Conservation (phyloP, 805 yeast species). For the Ogataea pini region DNA sequence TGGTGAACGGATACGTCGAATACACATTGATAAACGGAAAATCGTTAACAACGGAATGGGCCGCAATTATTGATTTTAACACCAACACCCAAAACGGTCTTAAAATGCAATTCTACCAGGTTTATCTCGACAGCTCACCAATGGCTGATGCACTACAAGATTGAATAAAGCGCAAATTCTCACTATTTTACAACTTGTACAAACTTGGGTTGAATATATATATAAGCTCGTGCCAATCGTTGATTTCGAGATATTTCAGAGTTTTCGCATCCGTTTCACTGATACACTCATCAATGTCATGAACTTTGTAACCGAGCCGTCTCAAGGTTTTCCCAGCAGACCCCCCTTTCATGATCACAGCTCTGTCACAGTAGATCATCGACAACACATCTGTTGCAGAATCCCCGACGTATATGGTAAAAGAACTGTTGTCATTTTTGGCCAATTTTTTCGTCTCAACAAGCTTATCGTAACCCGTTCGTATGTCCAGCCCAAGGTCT, state of each 20-base stretch:
- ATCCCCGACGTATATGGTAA: slow-evolving; percentile 57
- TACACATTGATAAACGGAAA: slow-evolving; percentile 18
- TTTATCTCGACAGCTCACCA: slow-evolving; percentile 17
- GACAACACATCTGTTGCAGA: slow-evolving; percentile 60
- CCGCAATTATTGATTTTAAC: slow-evolving; percentile 12
- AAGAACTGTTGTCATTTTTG: slow-evolving; percentile 11
- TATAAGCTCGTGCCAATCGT: slow-evolving; percentile 23
- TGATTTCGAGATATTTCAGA: slow-evolving; percentile 21
- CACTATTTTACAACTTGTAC: slow-evolving; percentile 9
- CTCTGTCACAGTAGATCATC: slow-evolving; percentile 47
- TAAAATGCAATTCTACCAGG: slow-evolving; percentile 20
- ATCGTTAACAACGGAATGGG: slow-evolving; percentile 17
- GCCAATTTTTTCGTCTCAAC: slow-evolving; percentile 19
- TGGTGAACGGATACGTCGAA: slow-evolving; percentile 19
- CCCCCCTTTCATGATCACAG: slow-evolving; percentile 47
- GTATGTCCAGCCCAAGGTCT: slow-evolving; percentile 30
- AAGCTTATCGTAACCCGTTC: slow-evolving; percentile 59
- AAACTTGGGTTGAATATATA: slow-evolving; percentile 14
- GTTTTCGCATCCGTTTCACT: slow-evolving; percentile 12
- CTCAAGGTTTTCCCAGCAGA: slow-evolving; percentile 32
- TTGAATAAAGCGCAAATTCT: no score
- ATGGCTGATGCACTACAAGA: slow-evolving; percentile 12
- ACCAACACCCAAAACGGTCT: slow-evolving; percentile 2
- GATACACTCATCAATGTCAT: slow-evolving; percentile 19
- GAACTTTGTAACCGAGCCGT: slow-evolving; percentile 27